Evolutionary conservation across 768 basidiomycete species (phyloP).

Genomic region (Brasilioporus rufonigricans): DNA sequence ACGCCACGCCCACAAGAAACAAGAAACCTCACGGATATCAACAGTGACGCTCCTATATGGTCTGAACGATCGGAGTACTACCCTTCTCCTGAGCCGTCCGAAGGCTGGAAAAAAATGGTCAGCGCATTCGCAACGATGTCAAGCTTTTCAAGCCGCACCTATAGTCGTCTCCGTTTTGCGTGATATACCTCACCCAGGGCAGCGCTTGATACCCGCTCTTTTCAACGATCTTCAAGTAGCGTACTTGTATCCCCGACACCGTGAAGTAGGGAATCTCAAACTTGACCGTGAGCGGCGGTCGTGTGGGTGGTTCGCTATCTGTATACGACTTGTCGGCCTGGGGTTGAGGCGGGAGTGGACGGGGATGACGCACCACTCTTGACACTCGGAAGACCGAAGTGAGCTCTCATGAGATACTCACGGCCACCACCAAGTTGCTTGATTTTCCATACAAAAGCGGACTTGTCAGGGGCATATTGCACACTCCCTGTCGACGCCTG

Average conservation of each 20-base stretch:
- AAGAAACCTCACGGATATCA: not conserved
- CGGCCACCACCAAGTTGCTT: conserved; percentile 95
- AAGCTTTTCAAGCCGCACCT: conserved; percentile 47
- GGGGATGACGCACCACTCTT: conserved; percentile 63
- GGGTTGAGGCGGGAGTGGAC: conserved; percentile 16
- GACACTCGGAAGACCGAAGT: conserved; percentile 95
- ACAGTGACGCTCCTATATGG: conserved; percentile 5
- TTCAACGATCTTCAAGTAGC: conserved; percentile 98
- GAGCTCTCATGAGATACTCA: conserved; percentile 97
- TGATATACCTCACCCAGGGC: conserved; percentile 95
- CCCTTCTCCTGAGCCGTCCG: conserved; percentile 77
- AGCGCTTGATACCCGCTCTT: conserved; percentile 97
- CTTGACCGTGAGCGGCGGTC: conserved; percentile 93
- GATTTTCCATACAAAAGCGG: conserved; percentile 99
- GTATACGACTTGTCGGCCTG: not conserved
- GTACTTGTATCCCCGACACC: conserved; percentile 94
- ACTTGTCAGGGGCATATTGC: conserved; percentile 97
- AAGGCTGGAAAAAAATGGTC: conserved; percentile 35
- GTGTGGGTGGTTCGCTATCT: conserved; percentile 69
- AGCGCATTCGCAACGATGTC: not conserved
- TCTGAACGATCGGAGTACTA: conserved; percentile 54
- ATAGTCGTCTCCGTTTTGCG: conserved; percentile 89
- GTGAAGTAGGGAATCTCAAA: conserved; percentile 99
- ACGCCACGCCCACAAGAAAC: not conserved
- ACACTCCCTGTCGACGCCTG: conserved; percentile 95